Evolutionary conservation across 495 filamentous ascomycete genomes (phyloP).

Genomic region (Ascodesmis nigricans): DNA sequence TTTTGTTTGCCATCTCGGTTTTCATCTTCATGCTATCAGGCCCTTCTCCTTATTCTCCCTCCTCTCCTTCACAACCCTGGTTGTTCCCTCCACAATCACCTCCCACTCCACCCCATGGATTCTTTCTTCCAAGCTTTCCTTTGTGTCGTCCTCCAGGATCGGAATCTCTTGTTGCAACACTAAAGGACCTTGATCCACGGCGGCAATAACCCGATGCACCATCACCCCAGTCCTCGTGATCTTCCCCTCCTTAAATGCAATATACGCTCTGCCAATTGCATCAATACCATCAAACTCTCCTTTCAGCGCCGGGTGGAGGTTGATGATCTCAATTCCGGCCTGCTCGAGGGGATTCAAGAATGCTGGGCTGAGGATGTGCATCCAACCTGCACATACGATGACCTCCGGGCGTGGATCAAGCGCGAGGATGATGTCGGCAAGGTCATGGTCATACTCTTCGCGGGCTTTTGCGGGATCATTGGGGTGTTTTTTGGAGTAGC

Average conservation of each 20-base stretch:
- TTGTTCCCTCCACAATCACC: constrained; percentile 45
- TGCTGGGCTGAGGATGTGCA: constrained; percentile 43
- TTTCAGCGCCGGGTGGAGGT: constrained; percentile 64
- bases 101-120: constrained; percentile 52
- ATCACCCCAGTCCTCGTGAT: constrained; percentile 62
- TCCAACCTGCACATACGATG: constrained; percentile 48
- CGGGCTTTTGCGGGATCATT: constrained; percentile 31
- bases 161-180: constrained; percentile 51
- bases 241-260: constrained; percentile 49
- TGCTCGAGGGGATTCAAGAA: constrained; percentile 45
- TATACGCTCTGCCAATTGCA: constrained; percentile 59
- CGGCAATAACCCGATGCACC: constrained; percentile 70
- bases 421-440: constrained; percentile 44
- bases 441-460: constrained; percentile 55
- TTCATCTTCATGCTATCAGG: constrained; percentile 1
- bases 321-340: constrained; percentile 48
- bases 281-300: constrained; percentile 55
- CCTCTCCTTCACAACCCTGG: constrained; percentile 31
- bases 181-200: constrained; percentile 62
- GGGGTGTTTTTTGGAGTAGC: constrained; percentile 33
- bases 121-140: constrained; percentile 43
- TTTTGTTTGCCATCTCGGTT: not conserved
- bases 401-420: constrained; percentile 46
- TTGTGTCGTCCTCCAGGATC: constrained; percentile 41
- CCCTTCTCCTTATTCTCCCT: constrained; percentile 22